Conservation (phyloP, 2,329 filamentous ascomycete species). For the Byssoonygena ceratinophila region DNA sequence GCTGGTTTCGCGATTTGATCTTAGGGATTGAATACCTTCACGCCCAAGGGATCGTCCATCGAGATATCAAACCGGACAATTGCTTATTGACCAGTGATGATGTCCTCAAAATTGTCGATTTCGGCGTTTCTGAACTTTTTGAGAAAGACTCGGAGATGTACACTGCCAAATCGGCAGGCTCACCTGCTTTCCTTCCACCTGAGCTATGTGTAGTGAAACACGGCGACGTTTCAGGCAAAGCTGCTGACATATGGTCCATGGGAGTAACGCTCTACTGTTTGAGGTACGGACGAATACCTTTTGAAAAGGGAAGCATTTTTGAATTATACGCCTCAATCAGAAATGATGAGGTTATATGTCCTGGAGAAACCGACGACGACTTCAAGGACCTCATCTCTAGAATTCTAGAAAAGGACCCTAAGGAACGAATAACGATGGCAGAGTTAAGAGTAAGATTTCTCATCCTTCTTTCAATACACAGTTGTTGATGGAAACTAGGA, state of each 20-base stretch:
- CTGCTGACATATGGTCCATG: slow-evolving; percentile 98
- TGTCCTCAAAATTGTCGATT: slow-evolving; percentile 93
- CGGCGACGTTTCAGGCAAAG: slow-evolving; percentile 74
- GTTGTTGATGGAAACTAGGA: slow-evolving; percentile 44
- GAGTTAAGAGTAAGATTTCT: slow-evolving; percentile 62
- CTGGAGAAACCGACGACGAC: slow-evolving; percentile 52
- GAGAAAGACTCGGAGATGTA: slow-evolving; percentile 79
- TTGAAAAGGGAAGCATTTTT: slow-evolving; percentile 65
- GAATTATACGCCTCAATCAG: slow-evolving; percentile 87
- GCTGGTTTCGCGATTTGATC: slow-evolving; percentile 91
- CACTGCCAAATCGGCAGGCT: slow-evolving; percentile 85
- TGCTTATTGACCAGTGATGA: slow-evolving; percentile 81
- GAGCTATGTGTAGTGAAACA: slow-evolving; percentile 83
- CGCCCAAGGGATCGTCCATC: slow-evolving; percentile 84
- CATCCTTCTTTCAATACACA: not conserved
- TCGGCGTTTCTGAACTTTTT: slow-evolving; percentile 99
- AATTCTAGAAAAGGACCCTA: slow-evolving; percentile 75
- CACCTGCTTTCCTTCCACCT: slow-evolving; percentile 85
- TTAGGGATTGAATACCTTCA: slow-evolving; percentile 93
- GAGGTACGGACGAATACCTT: slow-evolving; percentile 78
- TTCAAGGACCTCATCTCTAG: slow-evolving; percentile 64
- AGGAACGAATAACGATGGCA: slow-evolving; percentile 70
- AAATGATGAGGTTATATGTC: slow-evolving; percentile 53
- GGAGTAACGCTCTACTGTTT: slow-evolving; percentile 89
- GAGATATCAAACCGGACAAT: slow-evolving; percentile 97